Evolutionary conservation across 306 rosid genomes (phyloP).

Genomic region (Cyamopsis tetragonoloba): DNA sequence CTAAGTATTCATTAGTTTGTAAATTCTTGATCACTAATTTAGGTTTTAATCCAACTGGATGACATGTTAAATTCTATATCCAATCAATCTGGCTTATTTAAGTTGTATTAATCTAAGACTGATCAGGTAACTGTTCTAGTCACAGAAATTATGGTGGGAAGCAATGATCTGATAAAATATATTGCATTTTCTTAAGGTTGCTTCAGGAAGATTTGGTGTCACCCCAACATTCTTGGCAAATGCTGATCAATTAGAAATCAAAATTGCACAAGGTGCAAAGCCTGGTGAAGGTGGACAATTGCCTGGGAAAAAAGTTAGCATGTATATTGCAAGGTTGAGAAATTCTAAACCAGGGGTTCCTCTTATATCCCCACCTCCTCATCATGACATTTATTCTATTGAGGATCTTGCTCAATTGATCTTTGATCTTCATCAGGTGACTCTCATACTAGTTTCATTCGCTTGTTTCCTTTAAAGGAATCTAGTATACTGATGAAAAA

Average conservation of each 20-base stretch:
- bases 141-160: background rate
- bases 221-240: slow-evolving; percentile 98
- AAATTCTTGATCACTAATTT: background rate
- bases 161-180: slow-evolving; percentile 27
- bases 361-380: slow-evolving; percentile 99
- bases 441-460: slow-evolving; percentile 23
- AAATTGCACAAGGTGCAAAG: slow-evolving; percentile 99
- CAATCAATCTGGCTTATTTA: background rate
- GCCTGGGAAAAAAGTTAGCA: slow-evolving; percentile 99
- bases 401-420: slow-evolving; percentile 99
- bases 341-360: slow-evolving; percentile 99
- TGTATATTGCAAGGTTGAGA: slow-evolving; percentile 96
- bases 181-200: slow-evolving; percentile 63
- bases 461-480: slow-evolving; percentile 17
- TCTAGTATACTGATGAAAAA: slow-evolving; percentile 19
- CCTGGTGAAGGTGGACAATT: slow-evolving; percentile 99
- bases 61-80: background rate
- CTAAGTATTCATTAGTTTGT: background rate
- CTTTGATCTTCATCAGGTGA: slow-evolving; percentile 98
- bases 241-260: slow-evolving; percentile 95
- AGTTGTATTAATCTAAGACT: slow-evolving; percentile 14
- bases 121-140: background rate
- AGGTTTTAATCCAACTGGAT: slow-evolving; percentile 9
- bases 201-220: slow-evolving; percentile 99
- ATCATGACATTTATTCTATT: slow-evolving; percentile 96